These are phyloP conservation scores for Erythrobasidium yunnanense DNA, from an alignment of 768 basidiomycete species.

Conservation along the genomic window DNA sequence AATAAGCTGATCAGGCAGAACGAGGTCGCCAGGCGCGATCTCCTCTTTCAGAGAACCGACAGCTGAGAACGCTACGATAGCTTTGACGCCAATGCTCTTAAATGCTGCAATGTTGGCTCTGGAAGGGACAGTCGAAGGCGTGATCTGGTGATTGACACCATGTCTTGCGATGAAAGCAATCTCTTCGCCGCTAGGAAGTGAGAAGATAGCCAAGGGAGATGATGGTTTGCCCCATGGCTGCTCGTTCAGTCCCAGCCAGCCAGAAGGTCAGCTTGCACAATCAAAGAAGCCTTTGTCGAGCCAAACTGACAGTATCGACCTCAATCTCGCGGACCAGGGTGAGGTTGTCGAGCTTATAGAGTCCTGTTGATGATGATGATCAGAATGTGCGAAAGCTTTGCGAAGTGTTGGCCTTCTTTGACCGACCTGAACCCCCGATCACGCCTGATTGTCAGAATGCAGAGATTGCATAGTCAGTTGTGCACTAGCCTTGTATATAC, in stretches of 20 bases:
- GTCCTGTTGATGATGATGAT: background rate
- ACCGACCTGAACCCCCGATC: constrained; percentile 18
- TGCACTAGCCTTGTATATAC: background rate
- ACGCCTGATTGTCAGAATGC: constrained; percentile 1
- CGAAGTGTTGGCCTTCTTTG: background rate
- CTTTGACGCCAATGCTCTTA: constrained; percentile 78
- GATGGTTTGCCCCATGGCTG: constrained; percentile 26
- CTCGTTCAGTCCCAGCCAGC: background rate
- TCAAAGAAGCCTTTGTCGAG: background rate
- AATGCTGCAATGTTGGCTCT: constrained; percentile 93
- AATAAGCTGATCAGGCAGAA: constrained; percentile 82
- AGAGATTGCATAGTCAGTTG: background rate
- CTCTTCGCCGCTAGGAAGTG: constrained; percentile 63
- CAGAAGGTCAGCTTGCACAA: background rate
- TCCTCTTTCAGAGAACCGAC: constrained; percentile 92
- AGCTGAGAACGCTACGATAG: constrained; percentile 84
- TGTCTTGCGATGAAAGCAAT: constrained; percentile 90
- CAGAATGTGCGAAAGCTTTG: background rate
- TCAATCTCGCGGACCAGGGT: constrained; percentile 16
- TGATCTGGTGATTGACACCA: constrained; percentile 64
- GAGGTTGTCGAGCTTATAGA: constrained; percentile 27
- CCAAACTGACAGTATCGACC: constrained; percentile 17
- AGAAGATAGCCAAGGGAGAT: constrained; percentile 61
- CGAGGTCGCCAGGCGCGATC: constrained; percentile 77
- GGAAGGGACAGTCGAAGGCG: constrained; percentile 67